Evolutionary conservation across 306 rosid genomes (phyloP), one percentile per base, ranked within the genome.

Genomic region (Fragaria ananassa): DNA sequence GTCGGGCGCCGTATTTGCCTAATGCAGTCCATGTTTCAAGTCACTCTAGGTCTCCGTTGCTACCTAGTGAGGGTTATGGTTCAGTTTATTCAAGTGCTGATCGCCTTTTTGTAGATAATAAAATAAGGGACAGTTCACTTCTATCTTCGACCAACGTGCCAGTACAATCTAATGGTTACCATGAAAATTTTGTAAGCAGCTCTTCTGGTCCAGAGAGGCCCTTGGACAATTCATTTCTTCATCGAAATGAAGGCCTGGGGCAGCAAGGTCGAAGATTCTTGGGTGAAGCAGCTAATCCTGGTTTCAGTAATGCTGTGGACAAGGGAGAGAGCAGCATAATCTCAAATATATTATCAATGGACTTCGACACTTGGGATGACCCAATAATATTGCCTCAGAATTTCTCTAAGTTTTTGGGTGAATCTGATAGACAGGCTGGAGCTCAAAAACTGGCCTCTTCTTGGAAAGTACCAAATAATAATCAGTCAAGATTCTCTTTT

Each of bases 301-400:
- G 86, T 46, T 70, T 72, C 47, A 77, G 79, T 74, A 75, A 78
- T 82, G 61, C 78, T 65, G 70, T 84, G 49, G 97, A 88, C 81
- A 91, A 79, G 84, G 97, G 96, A 67, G 98, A 94, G 83, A 89
- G 83, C 78, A 90, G 93, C 83, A 91, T 91, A 84, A 94, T 94
- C 83, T 91, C 98, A 63, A 89, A 94, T 88, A 94, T 94, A 73
- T 84, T 94, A 44, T 90, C 97, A 35, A 77, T 90, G 91, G 93
- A 94, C 54, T 91, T 81, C 56, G 91, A 88, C 60, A 44, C 92
- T 10, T 94, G 96, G 93, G 85, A 85, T 85, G 91, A 88, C 66
- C 83, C 96, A 14, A 41, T 91, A 44, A 54, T 86, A n/a, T 91
- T 96, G 27, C 91, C 88, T 64, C 86, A 90, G 66, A 83, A 82